These are phyloP conservation scores for Hypericum androsaemum DNA, from an alignment of 345 rosid genomes.

Conservation along the genomic window DNA sequence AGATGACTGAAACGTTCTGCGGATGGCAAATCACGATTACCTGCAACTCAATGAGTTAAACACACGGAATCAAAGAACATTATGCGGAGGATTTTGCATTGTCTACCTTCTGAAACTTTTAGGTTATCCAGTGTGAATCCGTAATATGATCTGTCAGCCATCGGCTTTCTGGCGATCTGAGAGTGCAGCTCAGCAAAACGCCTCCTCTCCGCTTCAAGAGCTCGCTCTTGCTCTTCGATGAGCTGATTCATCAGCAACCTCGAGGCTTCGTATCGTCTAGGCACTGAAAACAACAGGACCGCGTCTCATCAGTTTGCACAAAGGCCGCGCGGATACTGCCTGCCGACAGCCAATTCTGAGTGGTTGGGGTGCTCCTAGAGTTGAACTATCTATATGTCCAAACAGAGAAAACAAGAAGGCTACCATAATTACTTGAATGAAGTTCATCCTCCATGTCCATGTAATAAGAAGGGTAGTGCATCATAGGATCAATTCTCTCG, in stretches of 20 bases:
- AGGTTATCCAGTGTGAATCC: conserved; percentile 26
- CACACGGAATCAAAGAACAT: not conserved
- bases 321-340: no score
- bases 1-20: conserved; percentile 28
- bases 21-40: conserved; percentile 21
- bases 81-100: no score
- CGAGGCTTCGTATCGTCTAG: conserved; percentile 33
- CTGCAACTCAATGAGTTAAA: conserved; percentile 12
- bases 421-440: conserved; percentile 34
- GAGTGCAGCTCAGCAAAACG: conserved; percentile 23
- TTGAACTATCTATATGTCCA: no score
- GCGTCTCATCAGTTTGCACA: no score
- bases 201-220: conserved; percentile 34
- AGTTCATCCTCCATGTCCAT: conserved; percentile 38
- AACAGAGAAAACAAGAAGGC: not conserved
- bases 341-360: no score
- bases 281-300: conserved; percentile 20
- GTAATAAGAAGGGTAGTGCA: conserved; percentile 27
- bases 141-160: conserved; percentile 19
- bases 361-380: no score
- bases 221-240: conserved; percentile 35
- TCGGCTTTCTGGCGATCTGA: conserved; percentile 18
- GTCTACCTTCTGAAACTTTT: conserved; percentile 28
- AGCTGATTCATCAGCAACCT: conserved; percentile 38
- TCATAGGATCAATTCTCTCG: conserved; percentile 30